A percentile compares a stretch with the other conserved stretches of the same genome.
Conservation (phyloP, 331 rosid genomes). For the Pyrus hybrid region DNA sequence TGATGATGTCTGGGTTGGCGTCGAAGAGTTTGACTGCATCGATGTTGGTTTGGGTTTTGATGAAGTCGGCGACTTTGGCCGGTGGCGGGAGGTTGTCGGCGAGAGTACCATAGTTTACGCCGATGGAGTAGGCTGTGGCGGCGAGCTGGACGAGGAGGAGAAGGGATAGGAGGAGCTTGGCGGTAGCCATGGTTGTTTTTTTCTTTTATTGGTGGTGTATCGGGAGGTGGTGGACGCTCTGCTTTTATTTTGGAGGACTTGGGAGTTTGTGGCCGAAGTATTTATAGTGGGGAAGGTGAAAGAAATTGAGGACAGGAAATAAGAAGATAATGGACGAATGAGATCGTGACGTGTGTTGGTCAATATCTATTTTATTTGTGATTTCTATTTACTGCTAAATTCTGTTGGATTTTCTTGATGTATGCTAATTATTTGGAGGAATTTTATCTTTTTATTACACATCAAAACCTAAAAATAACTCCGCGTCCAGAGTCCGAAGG, state of each 20-base stretch:
- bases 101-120: constrained; percentile 83
- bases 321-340: neutral
- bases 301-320: neutral
- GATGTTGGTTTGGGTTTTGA: constrained; percentile 48
- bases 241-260: neutral
- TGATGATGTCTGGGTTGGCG: constrained; percentile 61
- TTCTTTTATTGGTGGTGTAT: neutral
- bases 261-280: neutral
- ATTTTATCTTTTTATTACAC: neutral
- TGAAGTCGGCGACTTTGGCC: constrained; percentile 48
- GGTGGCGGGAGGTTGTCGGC: constrained; percentile 76
- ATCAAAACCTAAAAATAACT: neutral
- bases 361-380: neutral
- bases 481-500: too few relatives aligned
- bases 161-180: constrained; percentile 17
- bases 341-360: neutral
- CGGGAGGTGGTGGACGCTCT: neutral
- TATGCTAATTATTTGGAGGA: neutral
- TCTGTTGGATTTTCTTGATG: neutral
- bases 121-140: constrained; percentile 39
- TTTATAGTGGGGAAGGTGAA: neutral
- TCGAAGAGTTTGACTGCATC: constrained; percentile 80
- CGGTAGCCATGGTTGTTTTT: neutral
- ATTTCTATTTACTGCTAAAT: neutral
- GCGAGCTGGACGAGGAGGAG: constrained; percentile 33